Percentiles rank a stretch among this genome's conserved stretches.
Evolutionary conservation across 441 rosid genomes (phyloP).

Genomic region (Pelargonium cotyledonis): DNA sequence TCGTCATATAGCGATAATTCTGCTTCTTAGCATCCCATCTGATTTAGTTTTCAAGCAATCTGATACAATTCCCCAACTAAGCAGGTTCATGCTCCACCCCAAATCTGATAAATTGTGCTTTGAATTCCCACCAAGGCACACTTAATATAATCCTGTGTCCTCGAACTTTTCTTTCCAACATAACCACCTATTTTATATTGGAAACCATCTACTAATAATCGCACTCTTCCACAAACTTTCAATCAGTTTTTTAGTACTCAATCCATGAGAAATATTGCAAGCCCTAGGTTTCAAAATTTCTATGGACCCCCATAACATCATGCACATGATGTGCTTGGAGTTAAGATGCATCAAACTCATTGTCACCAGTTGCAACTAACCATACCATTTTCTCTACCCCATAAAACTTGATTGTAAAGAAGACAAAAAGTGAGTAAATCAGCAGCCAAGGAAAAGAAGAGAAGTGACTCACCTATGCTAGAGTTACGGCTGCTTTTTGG

Average conservation of each 20-base stretch:
- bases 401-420: neutral
- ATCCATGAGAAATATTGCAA: neutral
- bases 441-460: neutral
- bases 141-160: neutral
- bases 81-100: neutral
- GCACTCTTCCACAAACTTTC: neutral
- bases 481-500: conserved; percentile 99
- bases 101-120: neutral
- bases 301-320: neutral
- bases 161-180: neutral
- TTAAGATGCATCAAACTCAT: neutral
- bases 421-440: conserved; percentile 7
- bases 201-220: neutral
- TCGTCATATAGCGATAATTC: neutral
- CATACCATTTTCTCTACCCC: too few relatives aligned
- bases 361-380: too few relatives aligned
- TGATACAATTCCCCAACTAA: neutral
- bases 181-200: neutral
- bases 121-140: neutral
- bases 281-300: neutral
- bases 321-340: neutral
- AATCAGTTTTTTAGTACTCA: neutral
- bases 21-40: neutral
- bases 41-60: neutral
- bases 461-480: conserved; percentile 63